Percentiles rank a stretch among this genome's conserved stretches.
Evolutionary conservation across 129 eudicot genomes (phyloP).

Genomic region (Flaveria linearis): DNA sequence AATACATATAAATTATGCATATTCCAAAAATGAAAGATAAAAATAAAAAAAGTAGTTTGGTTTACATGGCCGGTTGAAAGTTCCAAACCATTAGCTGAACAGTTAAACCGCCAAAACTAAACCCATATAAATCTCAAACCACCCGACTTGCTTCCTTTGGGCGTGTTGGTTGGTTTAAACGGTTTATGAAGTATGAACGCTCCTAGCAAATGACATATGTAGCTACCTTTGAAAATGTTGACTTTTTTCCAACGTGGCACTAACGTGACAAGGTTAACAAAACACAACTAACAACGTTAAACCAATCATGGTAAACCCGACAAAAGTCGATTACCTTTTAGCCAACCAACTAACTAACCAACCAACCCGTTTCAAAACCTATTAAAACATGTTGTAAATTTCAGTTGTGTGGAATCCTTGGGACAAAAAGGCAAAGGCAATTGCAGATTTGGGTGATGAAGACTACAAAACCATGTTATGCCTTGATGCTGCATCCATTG

Average conservation of each 20-base stretch:
- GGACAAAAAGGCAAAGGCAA: slow-evolving; percentile 85
- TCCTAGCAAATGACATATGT: no score
- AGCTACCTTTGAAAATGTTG: background rate
- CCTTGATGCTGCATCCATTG: slow-evolving; percentile 77
- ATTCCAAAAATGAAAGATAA: no score
- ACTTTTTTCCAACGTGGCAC: background rate
- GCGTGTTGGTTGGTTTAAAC: no score
- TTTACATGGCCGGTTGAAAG: no score
- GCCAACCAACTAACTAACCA: background rate
- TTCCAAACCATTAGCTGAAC: no score
- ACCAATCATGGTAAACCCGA: background rate
- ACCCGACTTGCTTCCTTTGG: no score
- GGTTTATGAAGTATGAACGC: background rate
- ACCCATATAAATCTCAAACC: no score
- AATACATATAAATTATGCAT: no score
- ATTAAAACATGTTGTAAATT: slow-evolving; percentile 9
- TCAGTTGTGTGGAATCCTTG: slow-evolving; percentile 93
- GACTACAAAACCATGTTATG: slow-evolving; percentile 83
- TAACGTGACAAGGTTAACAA: background rate
- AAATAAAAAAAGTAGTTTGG: no score
- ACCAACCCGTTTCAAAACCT: background rate
- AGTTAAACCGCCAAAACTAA: no score
- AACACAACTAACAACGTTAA: background rate
- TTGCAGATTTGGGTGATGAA: slow-evolving; percentile 71
- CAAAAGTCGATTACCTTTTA: background rate